A percentile compares a stretch with the other conserved stretches of the same genome.
phyloP scores from a whole-genome alignment of 2,329 filamentous ascomycete genomes.

The Moelleriella libera region DNA sequence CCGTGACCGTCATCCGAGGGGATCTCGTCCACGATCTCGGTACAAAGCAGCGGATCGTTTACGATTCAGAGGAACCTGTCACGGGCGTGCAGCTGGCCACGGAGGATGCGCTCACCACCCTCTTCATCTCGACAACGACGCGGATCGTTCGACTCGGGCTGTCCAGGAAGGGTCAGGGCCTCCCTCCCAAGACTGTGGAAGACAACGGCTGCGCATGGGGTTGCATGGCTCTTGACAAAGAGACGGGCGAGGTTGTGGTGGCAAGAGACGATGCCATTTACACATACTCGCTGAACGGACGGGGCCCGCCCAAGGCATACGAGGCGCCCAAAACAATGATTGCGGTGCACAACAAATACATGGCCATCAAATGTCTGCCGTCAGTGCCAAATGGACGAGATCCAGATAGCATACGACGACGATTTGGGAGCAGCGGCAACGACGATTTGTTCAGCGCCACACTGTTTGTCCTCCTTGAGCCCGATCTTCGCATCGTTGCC shows the following conservation, averaged over 20 bases:
- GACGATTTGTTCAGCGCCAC: constrained; percentile 77
- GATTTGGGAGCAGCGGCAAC: constrained; percentile 54
- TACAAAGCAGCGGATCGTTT: constrained; percentile 84
- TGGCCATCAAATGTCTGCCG: constrained; percentile 73
- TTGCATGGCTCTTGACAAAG: constrained; percentile 79
- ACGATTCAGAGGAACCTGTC: constrained; percentile 92
- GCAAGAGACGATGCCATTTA: constrained; percentile 92
- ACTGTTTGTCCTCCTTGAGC: constrained; percentile 83
- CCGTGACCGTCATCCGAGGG: constrained; percentile 84
- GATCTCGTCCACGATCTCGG: constrained; percentile 93
- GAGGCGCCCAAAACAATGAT: constrained; percentile 81
- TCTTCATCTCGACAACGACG: constrained; percentile 86
- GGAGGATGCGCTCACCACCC: constrained; percentile 49
- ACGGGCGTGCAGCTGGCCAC: constrained; percentile 72
- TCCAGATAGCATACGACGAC: constrained; percentile 49
- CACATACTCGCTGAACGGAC: constrained; percentile 73
- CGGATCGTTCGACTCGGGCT: constrained; percentile 78
- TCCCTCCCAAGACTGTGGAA: constrained; percentile 77
- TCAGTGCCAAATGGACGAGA: constrained; percentile 34
- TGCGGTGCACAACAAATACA: constrained; percentile 68
- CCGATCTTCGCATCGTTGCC: constrained; percentile 76
- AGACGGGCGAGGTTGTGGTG: constrained; percentile 76
- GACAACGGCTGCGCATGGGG: constrained; percentile 84
- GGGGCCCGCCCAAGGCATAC: constrained; percentile 79
- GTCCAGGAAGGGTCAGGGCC: constrained; percentile 76